phyloP scores from a whole-genome alignment of 1,284 basidiomycete genomes.

The Kalmanozyma brasiliensis region DNA sequence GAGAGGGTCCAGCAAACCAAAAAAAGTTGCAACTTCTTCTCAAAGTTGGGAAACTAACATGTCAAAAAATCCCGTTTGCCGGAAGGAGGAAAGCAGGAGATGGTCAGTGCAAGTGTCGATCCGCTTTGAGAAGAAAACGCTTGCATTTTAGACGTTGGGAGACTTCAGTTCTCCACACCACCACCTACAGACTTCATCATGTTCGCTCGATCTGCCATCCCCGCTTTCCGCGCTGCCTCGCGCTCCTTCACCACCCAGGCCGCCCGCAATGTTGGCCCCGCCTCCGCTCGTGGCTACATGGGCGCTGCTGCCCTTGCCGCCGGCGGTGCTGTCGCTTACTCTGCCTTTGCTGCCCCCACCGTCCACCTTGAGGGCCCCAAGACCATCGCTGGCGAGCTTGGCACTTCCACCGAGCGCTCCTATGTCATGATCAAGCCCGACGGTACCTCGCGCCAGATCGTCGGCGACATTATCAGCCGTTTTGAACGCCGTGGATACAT shows the following conservation, averaged over 20 bases:
- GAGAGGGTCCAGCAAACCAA: constrained; percentile 1
- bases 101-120: constrained; percentile 27
- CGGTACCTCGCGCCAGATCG: constrained; percentile 60
- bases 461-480: constrained; percentile 61
- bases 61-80: background rate
- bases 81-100: background rate
- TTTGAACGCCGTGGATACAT: constrained; percentile 60
- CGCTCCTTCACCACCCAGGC: constrained; percentile 54
- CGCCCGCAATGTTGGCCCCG: constrained; percentile 22
- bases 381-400: constrained; percentile 70
- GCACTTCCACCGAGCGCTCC: constrained; percentile 69
- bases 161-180: constrained; percentile 5
- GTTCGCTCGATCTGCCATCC: constrained; percentile 48
- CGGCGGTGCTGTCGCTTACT: constrained; percentile 47
- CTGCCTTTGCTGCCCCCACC: constrained; percentile 29
- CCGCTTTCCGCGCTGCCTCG: constrained; percentile 44
- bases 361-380: constrained; percentile 68
- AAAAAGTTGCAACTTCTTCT: no score
- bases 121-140: constrained; percentile 10
- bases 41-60: background rate
- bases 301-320: constrained; percentile 48
- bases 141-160: background rate
- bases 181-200: constrained; percentile 18
- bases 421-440: constrained; percentile 70
- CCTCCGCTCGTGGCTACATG: constrained; percentile 41